Evolutionary conservation across 768 basidiomycete genomes (phyloP).

Genomic region (Daedaleopsis sinensis): DNA sequence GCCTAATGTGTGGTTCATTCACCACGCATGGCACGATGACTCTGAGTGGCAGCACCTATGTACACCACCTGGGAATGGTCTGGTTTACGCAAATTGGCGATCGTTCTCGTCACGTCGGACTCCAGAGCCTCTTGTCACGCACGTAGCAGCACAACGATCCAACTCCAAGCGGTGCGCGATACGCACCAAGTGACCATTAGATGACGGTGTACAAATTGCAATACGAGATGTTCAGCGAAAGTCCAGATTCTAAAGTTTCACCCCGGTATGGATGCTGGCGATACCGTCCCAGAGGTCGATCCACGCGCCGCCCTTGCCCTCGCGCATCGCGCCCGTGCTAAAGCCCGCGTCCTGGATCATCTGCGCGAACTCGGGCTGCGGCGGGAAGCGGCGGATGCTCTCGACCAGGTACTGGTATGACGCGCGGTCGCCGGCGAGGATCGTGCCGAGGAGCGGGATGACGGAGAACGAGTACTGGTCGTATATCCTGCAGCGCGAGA

Average conservation of each 20-base stretch:
- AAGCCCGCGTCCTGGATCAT: slow-evolving; percentile 92
- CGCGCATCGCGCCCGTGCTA: slow-evolving; percentile 55
- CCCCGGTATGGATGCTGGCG: slow-evolving; percentile 82
- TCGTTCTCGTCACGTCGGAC: no score
- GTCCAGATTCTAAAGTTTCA: slow-evolving; percentile 48
- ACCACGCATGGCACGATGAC: no score
- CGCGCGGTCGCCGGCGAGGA: slow-evolving; percentile 91
- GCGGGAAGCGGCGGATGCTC: slow-evolving; percentile 92
- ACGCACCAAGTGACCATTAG: no score
- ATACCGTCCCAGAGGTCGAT: slow-evolving; percentile 86
- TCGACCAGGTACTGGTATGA: slow-evolving; percentile 99
- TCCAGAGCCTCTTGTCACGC: no score
- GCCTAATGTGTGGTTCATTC: no score
- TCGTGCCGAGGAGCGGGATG: slow-evolving; percentile 94
- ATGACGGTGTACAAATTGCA: no score
- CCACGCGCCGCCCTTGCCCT: slow-evolving; percentile 85
- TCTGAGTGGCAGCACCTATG: no score
- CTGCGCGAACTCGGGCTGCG: slow-evolving; percentile 82
- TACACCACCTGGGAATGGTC: no score
- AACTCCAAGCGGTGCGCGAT: no score
- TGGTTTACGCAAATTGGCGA: no score
- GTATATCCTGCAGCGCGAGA: slow-evolving; percentile 66
- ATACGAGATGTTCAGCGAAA: no score
- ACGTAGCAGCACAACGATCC: no score
- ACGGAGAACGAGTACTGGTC: slow-evolving; percentile 95